phyloP scores from a whole-genome alignment of 2,329 filamentous ascomycete species.

The Ambrosiella cleistominuta region DNA sequence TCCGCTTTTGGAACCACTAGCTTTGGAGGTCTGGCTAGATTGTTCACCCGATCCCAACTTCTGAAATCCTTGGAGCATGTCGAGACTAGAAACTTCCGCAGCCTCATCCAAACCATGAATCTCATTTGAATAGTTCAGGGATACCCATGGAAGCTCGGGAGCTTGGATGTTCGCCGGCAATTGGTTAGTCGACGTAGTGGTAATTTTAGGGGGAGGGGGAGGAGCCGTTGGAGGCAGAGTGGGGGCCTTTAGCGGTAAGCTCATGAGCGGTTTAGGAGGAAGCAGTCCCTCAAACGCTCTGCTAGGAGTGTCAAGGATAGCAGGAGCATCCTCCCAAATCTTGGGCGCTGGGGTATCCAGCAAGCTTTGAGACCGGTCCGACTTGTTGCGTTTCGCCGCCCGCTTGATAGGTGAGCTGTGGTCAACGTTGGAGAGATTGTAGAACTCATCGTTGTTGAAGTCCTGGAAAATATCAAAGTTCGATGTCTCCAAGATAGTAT shows the following conservation, averaged over 20 bases:
- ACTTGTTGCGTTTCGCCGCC: constrained; percentile 38
- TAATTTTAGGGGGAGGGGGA: constrained; percentile 4
- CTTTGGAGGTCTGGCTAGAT: constrained; percentile 19
- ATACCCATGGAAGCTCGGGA: constrained; percentile 24
- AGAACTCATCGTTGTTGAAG: constrained; percentile 20
- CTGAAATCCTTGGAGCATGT: constrained; percentile 59
- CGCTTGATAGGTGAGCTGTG: constrained; percentile 51
- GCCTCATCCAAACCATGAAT: constrained; percentile 19
- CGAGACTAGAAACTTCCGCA: constrained; percentile 43
- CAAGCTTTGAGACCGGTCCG: constrained; percentile 43
- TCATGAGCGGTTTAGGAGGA: constrained; percentile 30
- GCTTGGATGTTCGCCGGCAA: constrained; percentile 20
- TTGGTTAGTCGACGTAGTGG: constrained; percentile 16
- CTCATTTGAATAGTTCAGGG: constrained; percentile 22
- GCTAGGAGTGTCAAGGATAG: constrained; percentile 9
- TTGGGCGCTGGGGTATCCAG: constrained; percentile 7
- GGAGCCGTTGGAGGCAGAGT: constrained; percentile 9
- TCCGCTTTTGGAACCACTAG: constrained; percentile 14
- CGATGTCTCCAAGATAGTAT: constrained; percentile 24
- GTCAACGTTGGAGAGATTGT: constrained; percentile 23
- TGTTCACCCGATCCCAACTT: constrained; percentile 41
- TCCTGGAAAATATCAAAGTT: constrained; percentile 45
- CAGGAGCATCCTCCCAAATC: constrained; percentile 12
- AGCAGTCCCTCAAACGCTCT: constrained; percentile 23
- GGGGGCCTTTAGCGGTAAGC: constrained; percentile 12